These are phyloP conservation scores for Phylloboletellus chloephorus DNA, from an alignment of 1,284 basidiomycete genomes.

Conservation along the genomic window DNA sequence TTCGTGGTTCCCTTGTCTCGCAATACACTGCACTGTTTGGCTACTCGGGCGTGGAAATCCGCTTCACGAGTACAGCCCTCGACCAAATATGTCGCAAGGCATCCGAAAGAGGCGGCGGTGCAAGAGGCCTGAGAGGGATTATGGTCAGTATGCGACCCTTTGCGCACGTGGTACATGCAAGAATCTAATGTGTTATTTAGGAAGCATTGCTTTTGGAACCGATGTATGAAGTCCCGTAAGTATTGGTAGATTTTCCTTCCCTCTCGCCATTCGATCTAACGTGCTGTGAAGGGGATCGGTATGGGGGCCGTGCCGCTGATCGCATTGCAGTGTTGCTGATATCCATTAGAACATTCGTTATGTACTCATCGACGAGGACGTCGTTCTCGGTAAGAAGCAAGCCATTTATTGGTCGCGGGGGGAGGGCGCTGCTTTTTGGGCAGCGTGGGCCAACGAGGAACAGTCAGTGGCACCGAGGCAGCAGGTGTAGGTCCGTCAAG, in stretches of 20 bases:
- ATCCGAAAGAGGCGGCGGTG: slow-evolving; percentile 78
- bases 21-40: slow-evolving; percentile 84
- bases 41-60: slow-evolving; percentile 75
- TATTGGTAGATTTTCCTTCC: slow-evolving; percentile 21
- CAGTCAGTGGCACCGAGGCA: slow-evolving; percentile 10
- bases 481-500: slow-evolving; percentile 13
- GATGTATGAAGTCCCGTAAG: slow-evolving; percentile 91
- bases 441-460: slow-evolving; percentile 52
- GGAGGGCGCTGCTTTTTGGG: slow-evolving; percentile 49
- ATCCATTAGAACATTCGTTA: slow-evolving; percentile 49
- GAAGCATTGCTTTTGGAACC: slow-evolving; percentile 76
- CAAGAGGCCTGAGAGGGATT: slow-evolving; percentile 82
- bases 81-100: slow-evolving; percentile 78
- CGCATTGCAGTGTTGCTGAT: slow-evolving; percentile 7
- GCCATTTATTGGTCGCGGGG: slow-evolving; percentile 60
- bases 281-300: slow-evolving; percentile 40
- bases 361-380: slow-evolving; percentile 54
- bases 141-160: slow-evolving; percentile 51
- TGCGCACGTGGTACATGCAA: neutral
- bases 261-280: slow-evolving; percentile 6
- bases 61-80: slow-evolving; percentile 70
- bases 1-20: slow-evolving; percentile 83
- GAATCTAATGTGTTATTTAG: slow-evolving; percentile 34
- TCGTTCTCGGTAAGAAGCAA: slow-evolving; percentile 44
- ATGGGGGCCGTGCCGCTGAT: slow-evolving; percentile 14